These are phyloP conservation scores for Neoboletus subvelutipes DNA, from an alignment of 768 basidiomycete species.

Conservation along the genomic window DNA sequence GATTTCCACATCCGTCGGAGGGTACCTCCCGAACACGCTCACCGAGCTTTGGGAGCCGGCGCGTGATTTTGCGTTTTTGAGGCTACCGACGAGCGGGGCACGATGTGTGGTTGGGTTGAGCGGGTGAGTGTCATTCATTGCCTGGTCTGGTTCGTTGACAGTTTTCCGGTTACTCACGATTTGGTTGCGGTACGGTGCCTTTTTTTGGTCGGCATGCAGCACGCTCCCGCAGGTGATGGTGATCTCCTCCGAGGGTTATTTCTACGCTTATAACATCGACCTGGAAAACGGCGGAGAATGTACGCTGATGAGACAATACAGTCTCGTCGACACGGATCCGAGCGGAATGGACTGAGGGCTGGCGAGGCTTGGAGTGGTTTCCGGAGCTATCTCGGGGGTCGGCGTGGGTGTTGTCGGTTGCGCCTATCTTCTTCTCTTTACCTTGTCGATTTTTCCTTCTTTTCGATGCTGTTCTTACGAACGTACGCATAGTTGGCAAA, in stretches of 20 bases:
- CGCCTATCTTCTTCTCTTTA: constrained; percentile 1
- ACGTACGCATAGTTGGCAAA: constrained; percentile 1
- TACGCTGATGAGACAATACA: constrained; percentile 91
- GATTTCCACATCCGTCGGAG: constrained; percentile 76
- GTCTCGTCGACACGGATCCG: constrained; percentile 34
- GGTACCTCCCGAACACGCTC: constrained; percentile 82
- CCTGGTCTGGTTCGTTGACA: neutral
- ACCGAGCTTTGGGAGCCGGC: constrained; percentile 98
- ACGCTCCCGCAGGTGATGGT: constrained; percentile 98
- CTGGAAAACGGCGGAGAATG: constrained; percentile 96
- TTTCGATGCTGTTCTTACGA: neutral
- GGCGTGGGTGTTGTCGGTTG: neutral
- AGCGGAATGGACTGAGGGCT: constrained; percentile 30
- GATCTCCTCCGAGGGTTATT: constrained; percentile 91
- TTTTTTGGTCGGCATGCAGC: constrained; percentile 37
- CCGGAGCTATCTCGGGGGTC: neutral
- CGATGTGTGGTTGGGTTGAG: constrained; percentile 88
- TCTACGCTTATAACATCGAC: constrained; percentile 95
- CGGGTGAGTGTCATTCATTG: constrained; percentile 54
- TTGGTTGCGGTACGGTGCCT: neutral
- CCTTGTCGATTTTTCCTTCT: neutral
- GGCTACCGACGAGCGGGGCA: constrained; percentile 74
- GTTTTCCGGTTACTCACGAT: neutral
- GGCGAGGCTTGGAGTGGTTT: neutral
- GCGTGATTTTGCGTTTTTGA: constrained; percentile 89